Conservation (phyloP, 2,329 filamentous ascomycete genomes). For the Teratosphaeria pseudoeucalypti region DNA sequence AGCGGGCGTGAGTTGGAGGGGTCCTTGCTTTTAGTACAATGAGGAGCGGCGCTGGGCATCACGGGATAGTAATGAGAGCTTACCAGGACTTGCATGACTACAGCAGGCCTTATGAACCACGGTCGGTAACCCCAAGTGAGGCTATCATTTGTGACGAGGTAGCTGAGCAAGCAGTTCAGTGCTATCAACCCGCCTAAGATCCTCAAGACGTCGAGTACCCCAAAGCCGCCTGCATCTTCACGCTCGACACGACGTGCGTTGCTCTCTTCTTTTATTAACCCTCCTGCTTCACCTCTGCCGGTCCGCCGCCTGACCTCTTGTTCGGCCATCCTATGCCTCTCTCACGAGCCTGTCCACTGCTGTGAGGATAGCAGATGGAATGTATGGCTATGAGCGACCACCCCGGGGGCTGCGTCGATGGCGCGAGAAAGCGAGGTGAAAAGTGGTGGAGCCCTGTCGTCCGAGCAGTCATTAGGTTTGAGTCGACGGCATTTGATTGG, state of each 20-base stretch:
- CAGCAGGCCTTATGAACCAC: slow-evolving; percentile 49
- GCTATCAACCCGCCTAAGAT: slow-evolving; percentile 25
- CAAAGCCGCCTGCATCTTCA: not conserved
- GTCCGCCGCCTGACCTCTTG: not conserved
- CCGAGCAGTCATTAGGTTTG: not conserved
- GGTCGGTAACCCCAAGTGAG: slow-evolving; percentile 59
- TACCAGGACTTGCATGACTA: slow-evolving; percentile 54
- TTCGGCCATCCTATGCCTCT: not conserved
- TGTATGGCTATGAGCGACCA: not conserved
- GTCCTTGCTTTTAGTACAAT: slow-evolving; percentile 34
- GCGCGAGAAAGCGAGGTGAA: not conserved
- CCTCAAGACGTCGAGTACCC: slow-evolving; percentile 23
- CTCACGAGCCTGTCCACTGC: not conserved
- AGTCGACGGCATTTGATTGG: not conserved
- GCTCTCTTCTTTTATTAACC: not conserved
- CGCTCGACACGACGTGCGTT: not conserved
- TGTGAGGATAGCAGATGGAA: not conserved
- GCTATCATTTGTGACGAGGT: slow-evolving; percentile 35
- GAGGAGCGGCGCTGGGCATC: slow-evolving; percentile 3
- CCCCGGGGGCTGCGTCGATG: not conserved
- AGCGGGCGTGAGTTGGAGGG: slow-evolving; percentile 60
- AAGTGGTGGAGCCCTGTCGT: not conserved
- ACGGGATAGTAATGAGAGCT: not conserved
- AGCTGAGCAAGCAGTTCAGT: slow-evolving; percentile 27
- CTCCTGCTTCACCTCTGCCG: not conserved